phyloP scores from a whole-genome alignment of 208 protist genomes.

The Phytomonas serpens region DNA sequence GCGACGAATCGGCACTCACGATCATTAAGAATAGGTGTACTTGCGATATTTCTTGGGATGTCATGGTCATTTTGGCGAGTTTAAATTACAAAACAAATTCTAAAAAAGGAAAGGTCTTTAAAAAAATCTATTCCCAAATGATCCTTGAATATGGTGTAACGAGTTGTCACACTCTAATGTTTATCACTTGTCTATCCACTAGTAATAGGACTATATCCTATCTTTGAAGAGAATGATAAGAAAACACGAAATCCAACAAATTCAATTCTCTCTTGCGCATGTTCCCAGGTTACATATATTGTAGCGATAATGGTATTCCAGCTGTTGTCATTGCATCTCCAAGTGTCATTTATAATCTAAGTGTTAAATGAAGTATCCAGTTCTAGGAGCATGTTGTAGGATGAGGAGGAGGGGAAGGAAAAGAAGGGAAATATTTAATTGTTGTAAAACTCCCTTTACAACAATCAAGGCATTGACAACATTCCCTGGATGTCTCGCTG shows the following conservation, averaged over 20 bases:
- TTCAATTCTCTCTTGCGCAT: not conserved
- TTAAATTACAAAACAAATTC: not conserved
- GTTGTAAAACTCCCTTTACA: not conserved
- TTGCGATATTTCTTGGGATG: not conserved
- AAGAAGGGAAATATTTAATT: not conserved
- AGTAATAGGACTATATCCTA: not conserved
- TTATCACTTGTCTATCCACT: not conserved
- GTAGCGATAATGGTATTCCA: not conserved
- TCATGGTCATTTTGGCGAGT: not conserved
- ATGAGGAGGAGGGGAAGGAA: not conserved
- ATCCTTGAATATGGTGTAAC: not conserved
- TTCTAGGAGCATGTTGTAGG: not conserved
- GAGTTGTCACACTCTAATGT: not conserved
- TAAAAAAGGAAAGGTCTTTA: not conserved
- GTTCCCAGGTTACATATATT: not conserved
- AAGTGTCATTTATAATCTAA: not conserved
- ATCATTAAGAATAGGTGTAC: not conserved
- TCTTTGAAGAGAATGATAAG: not conserved
- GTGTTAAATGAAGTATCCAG: not conserved
- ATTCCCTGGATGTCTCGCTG: conserved; percentile 11
- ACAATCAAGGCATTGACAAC: not conserved
- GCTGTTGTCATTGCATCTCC: not conserved
- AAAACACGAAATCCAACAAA: not conserved
- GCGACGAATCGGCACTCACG: not conserved
- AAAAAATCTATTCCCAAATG: not conserved